Evolutionary conservation across 106 monocot genomes (phyloP).

Genomic region (Allium cepa): DNA sequence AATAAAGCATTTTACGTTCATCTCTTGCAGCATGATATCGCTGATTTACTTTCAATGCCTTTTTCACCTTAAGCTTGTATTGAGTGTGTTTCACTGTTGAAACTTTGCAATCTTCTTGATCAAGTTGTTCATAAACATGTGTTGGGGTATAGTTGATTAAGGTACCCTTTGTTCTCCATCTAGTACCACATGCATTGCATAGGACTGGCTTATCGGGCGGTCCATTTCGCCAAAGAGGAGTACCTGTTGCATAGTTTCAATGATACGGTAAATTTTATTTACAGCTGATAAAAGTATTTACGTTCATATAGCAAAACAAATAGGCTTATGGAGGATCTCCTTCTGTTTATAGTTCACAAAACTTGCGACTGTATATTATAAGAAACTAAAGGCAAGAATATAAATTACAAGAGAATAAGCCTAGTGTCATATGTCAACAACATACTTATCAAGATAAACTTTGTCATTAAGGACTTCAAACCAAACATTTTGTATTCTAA

Average conservation of each 20-base stretch:
- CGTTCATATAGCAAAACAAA: background rate
- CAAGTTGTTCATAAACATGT: conserved; percentile 70
- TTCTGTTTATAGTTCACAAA: too few relatives aligned
- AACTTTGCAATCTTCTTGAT: conserved; percentile 44
- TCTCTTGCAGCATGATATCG: conserved; percentile 14
- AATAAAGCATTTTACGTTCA: conserved; percentile 37
- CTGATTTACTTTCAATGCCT: conserved; percentile 47
- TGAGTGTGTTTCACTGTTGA: conserved; percentile 36
- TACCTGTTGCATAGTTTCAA: conserved; percentile 45
- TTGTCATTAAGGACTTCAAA: too few relatives aligned
- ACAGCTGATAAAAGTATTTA: too few relatives aligned
- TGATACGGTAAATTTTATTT: too few relatives aligned
- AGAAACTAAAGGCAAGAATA: too few relatives aligned
- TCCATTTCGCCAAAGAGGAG: conserved; percentile 99
- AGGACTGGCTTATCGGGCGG: conserved; percentile 97
- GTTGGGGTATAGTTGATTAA: conserved; percentile 86
- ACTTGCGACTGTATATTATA: too few relatives aligned
- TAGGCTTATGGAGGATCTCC: too few relatives aligned
- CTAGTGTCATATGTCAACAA: too few relatives aligned
- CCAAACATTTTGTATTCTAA: too few relatives aligned
- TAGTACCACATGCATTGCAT: conserved; percentile 99
- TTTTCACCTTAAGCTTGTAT: conserved; percentile 42
- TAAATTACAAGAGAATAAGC: too few relatives aligned
- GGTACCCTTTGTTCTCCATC: conserved; percentile 98
- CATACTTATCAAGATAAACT: too few relatives aligned